Conservation (phyloP, 2,329 filamentous ascomycete species). For the Talaromyces funiculosus region DNA sequence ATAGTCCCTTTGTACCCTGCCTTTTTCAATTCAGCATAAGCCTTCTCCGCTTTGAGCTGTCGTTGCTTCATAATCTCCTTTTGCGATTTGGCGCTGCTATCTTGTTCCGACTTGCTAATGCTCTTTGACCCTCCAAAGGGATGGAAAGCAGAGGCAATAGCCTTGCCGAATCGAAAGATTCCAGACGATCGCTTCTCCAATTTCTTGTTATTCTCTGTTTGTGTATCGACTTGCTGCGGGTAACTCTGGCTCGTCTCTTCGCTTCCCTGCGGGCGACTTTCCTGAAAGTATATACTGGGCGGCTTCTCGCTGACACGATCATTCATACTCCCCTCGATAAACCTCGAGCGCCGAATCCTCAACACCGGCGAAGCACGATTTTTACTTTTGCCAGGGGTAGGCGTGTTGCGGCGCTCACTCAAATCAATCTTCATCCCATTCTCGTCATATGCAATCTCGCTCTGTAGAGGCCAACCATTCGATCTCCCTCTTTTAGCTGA, state of each 20-base stretch:
- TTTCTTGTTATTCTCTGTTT: background rate
- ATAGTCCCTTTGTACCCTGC: conserved; percentile 44
- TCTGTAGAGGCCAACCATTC: conserved; percentile 40
- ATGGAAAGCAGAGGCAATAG: conserved; percentile 50
- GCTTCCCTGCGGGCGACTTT: background rate
- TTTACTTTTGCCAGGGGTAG: conserved; percentile 7
- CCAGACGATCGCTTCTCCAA: conserved; percentile 38
- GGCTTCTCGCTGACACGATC: conserved; percentile 69
- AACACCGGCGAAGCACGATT: conserved; percentile 8
- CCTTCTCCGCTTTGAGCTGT: conserved; percentile 44
- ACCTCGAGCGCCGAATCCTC: conserved; percentile 56
- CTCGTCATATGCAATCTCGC: conserved; percentile 16
- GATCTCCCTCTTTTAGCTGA: conserved; percentile 40
- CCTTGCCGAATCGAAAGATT: conserved; percentile 53
- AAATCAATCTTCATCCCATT: conserved; percentile 14
- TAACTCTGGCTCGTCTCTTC: background rate
- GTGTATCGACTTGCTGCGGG: conserved; percentile 17
- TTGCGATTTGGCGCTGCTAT: conserved; percentile 32
- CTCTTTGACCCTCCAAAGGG: conserved; percentile 44
- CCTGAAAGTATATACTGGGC: conserved; percentile 60
- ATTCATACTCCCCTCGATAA: conserved; percentile 78
- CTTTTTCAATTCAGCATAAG: conserved; percentile 51
- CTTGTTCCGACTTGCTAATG: conserved; percentile 32
- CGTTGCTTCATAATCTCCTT: conserved; percentile 40
- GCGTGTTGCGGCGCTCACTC: background rate